These are phyloP conservation scores for Zymoseptoria crescenta DNA, from an alignment of 2,329 filamentous ascomycete genomes.

Conservation along the genomic window DNA sequence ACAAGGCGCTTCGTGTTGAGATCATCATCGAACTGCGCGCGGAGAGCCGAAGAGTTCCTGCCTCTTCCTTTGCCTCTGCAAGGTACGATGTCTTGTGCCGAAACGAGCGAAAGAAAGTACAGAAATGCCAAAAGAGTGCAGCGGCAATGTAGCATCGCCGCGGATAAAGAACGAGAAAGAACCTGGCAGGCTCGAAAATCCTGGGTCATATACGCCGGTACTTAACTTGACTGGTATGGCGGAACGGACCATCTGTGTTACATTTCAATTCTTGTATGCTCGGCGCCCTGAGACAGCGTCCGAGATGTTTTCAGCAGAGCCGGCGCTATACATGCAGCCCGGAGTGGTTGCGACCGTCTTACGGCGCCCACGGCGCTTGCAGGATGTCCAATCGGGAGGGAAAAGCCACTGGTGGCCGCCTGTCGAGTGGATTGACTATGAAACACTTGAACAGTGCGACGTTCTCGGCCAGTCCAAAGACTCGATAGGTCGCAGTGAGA, in stretches of 20 bases:
- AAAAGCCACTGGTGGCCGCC: neutral
- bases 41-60: neutral
- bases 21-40: neutral
- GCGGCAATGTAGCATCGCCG: neutral
- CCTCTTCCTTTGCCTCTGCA: slow-evolving; percentile 1
- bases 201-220: neutral
- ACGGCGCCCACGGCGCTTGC: neutral
- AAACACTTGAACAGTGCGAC: neutral
- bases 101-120: neutral
- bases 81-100: neutral
- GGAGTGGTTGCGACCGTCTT: neutral
- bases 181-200: neutral
- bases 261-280: neutral
- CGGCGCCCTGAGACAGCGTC: neutral
- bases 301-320: neutral
- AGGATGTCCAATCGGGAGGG: neutral
- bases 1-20: neutral
- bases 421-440: neutral
- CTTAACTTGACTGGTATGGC: neutral
- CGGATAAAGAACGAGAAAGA: neutral
- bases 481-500: neutral
- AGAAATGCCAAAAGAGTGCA: neutral
- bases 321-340: neutral
- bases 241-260: neutral
- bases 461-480: neutral